Conservation (phyloP, 2,329 filamentous ascomycete genomes). For the Pseudogymnoascus sp. region DNA sequence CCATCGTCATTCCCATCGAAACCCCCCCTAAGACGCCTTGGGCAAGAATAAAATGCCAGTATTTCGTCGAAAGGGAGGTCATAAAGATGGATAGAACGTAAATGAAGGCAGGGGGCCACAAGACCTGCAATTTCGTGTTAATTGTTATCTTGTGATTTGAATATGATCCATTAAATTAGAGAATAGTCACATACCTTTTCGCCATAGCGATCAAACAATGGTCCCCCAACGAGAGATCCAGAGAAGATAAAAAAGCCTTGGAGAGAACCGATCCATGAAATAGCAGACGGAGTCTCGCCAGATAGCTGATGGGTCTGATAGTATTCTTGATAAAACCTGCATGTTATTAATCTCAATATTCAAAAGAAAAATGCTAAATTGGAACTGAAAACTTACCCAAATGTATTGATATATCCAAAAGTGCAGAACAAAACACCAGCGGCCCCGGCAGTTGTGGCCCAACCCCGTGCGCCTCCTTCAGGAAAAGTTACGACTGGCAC, state of each 20-base stretch:
- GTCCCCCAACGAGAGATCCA: constrained; percentile 47
- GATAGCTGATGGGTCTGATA: constrained; percentile 42
- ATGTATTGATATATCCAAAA: constrained; percentile 41
- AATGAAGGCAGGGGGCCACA: constrained; percentile 42
- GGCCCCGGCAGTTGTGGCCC: constrained; percentile 41
- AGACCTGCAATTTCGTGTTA: constrained; percentile 29
- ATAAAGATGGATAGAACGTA: constrained; percentile 58
- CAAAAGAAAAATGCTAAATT: neutral
- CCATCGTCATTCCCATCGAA: constrained; percentile 39
- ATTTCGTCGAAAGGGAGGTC: constrained; percentile 46
- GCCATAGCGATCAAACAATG: constrained; percentile 54
- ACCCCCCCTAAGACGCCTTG: constrained; percentile 39
- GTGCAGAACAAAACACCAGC: constrained; percentile 36
- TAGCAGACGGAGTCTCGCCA: constrained; percentile 40
- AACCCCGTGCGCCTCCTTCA: constrained; percentile 48
- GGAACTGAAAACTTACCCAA: constrained; percentile 29
- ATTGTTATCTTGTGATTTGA: constrained; percentile 10
- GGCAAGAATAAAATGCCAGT: constrained; percentile 44
- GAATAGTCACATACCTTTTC: constrained; percentile 32
- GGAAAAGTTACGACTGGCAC: constrained; percentile 33
- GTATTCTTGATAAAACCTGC: constrained; percentile 48
- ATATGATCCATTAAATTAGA: neutral
- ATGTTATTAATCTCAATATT: neutral
- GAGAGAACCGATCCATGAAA: constrained; percentile 52
- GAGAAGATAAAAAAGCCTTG: constrained; percentile 43